phyloP scores from a whole-genome alignment of 352 stramenopile genomes.

The Globisporangium middletonii region DNA sequence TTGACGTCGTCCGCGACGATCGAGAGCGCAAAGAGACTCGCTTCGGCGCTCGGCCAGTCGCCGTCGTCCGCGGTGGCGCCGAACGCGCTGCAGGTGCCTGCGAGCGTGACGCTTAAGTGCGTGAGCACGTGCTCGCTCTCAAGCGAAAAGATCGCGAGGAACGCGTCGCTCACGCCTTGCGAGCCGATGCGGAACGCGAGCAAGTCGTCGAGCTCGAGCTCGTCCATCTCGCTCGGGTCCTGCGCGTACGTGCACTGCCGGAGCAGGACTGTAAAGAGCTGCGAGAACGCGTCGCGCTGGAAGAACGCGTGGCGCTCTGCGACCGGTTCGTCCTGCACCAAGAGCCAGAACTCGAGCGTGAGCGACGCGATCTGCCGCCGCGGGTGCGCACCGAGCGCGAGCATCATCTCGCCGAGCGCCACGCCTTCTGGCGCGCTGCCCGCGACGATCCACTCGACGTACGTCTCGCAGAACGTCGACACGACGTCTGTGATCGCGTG shows the following conservation, averaged over 20 bases:
- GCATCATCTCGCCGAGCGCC: slow-evolving; percentile 48
- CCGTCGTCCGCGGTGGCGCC: slow-evolving; percentile 1
- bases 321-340: slow-evolving; percentile 67
- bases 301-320: slow-evolving; percentile 44
- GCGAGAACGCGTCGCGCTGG: slow-evolving; percentile 45
- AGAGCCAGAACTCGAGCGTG: slow-evolving; percentile 68
- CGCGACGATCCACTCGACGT: slow-evolving; percentile 62
- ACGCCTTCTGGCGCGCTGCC: slow-evolving; percentile 30
- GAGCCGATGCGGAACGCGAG: slow-evolving; percentile 49
- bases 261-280: slow-evolving; percentile 52
- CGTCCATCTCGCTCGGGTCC: slow-evolving; percentile 38
- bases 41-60: slow-evolving; percentile 52
- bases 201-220: slow-evolving; percentile 61
- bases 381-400: slow-evolving; percentile 45
- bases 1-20: slow-evolving; percentile 54
- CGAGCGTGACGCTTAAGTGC: slow-evolving; percentile 30
- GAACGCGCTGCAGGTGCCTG: slow-evolving; percentile 1
- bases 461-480: slow-evolving; percentile 64
- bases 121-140: slow-evolving; percentile 42
- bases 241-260: slow-evolving; percentile 49
- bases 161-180: slow-evolving; percentile 47
- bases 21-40: slow-evolving; percentile 49
- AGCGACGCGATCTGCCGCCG: slow-evolving; percentile 69
- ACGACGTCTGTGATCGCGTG: slow-evolving; percentile 60
- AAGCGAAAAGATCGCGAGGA: slow-evolving; percentile 49